Percentiles rank a stretch among this genome's conserved stretches.
Conservation (phyloP, 768 basidiomycete genomes). For the Psilocybe tampanensis region DNA sequence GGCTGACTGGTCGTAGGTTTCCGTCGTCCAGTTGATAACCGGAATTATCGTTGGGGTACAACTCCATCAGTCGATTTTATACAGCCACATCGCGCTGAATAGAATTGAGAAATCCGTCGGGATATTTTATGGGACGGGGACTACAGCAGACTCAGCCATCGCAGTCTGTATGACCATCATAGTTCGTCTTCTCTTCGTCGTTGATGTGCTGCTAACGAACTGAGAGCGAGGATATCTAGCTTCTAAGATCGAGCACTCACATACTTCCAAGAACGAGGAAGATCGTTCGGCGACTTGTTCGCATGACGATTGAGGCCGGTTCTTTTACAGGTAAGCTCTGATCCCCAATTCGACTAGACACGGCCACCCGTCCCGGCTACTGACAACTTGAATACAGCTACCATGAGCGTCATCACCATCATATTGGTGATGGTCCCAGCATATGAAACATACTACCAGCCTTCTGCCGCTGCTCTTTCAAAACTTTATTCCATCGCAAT, state of each 20-base stretch:
- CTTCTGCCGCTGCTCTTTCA: neutral
- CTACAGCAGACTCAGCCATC: neutral
- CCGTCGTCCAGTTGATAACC: neutral
- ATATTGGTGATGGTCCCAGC: neutral
- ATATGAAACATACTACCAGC: neutral
- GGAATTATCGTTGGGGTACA: neutral
- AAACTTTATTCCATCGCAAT: constrained; percentile 2
- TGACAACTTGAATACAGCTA: neutral
- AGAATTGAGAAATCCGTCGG: neutral
- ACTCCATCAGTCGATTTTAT: neutral
- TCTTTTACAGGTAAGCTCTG: neutral
- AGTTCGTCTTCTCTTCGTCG: neutral
- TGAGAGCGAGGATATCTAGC: neutral
- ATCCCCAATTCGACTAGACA: too few species aligned
- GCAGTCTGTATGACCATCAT: constrained; percentile 1
- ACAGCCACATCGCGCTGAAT: neutral
- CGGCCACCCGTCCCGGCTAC: neutral
- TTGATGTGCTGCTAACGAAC: neutral
- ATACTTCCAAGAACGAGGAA: neutral
- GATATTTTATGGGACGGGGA: neutral
- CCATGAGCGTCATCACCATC: neutral
- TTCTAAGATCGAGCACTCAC: neutral
- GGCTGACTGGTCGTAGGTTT: neutral
- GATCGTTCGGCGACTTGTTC: neutral
- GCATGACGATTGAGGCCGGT: neutral